phyloP scores from a whole-genome alignment of 2,329 filamentous ascomycete genomes.

The Pseudocercospora vitis region DNA sequence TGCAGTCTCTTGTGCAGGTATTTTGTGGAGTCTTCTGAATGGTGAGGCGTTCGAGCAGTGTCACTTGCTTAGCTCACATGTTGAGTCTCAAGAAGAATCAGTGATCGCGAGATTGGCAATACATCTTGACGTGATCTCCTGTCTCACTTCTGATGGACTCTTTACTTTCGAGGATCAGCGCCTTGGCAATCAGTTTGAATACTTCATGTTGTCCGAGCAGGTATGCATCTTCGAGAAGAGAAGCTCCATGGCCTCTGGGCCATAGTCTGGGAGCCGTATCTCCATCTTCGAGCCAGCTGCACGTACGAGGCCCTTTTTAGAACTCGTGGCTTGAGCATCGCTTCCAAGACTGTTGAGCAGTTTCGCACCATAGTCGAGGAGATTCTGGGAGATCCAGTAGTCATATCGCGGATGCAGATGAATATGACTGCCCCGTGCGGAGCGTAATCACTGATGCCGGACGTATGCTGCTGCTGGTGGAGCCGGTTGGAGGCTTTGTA shows the following conservation, averaged over 20 bases:
- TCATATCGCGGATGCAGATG: not conserved
- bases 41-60: too few relatives aligned
- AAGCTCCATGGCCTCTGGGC: not conserved
- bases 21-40: too few relatives aligned
- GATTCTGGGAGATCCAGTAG: not conserved
- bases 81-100: too few relatives aligned
- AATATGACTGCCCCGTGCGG: conserved; percentile 19
- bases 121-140: not conserved
- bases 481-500: too few relatives aligned
- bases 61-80: too few relatives aligned
- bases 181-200: not conserved
- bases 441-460: not conserved
- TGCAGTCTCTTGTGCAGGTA: not conserved
- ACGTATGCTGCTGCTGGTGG: not conserved
- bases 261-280: not conserved
- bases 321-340: conserved; percentile 18
- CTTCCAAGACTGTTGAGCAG: conserved; percentile 17
- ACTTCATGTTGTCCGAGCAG: not conserved
- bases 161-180: not conserved
- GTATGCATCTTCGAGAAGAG: conserved; percentile 7
- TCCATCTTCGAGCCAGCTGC: not conserved
- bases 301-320: conserved; percentile 7
- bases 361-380: conserved; percentile 5
- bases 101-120: too few relatives aligned
- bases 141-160: not conserved